phyloP scores from a whole-genome alignment of 305 asterid genomes.

The Fraxinus angustifolia region DNA sequence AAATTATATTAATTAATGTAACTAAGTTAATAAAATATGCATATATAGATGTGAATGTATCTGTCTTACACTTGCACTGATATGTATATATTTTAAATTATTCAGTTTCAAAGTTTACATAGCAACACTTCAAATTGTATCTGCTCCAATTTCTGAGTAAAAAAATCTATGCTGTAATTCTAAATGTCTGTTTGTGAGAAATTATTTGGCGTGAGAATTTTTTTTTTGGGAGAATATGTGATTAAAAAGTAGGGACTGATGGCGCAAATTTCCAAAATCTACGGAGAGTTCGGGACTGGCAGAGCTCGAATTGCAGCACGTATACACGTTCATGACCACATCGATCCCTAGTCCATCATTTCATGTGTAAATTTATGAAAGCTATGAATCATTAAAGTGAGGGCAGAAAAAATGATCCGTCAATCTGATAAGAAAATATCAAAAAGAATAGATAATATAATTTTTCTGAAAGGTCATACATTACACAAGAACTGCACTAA shows the following conservation, averaged over 20 bases:
- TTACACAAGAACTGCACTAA: constrained; percentile 16
- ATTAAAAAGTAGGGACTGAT: background rate
- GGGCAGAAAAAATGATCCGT: background rate
- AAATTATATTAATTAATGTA: background rate
- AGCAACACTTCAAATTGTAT: background rate
- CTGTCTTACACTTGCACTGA: background rate
- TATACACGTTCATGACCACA: background rate
- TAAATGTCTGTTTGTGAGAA: background rate
- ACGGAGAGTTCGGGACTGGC: background rate
- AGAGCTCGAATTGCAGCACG: background rate
- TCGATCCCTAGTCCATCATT: background rate
- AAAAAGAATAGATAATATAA: background rate
- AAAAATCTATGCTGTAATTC: background rate
- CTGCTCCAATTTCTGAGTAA: background rate
- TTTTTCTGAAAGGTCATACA: background rate
- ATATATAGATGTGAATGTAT: constrained; percentile 10
- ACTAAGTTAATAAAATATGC: background rate
- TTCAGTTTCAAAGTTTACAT: background rate
- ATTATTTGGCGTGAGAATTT: too few relatives aligned
- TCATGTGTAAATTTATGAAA: background rate
- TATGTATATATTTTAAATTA: background rate
- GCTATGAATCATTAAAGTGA: background rate
- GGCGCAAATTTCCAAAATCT: background rate
- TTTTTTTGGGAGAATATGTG: background rate
- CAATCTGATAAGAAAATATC: background rate